Evolutionary conservation across 495 filamentous ascomycete species (phyloP).

Genomic region (Penicillium lividum): DNA sequence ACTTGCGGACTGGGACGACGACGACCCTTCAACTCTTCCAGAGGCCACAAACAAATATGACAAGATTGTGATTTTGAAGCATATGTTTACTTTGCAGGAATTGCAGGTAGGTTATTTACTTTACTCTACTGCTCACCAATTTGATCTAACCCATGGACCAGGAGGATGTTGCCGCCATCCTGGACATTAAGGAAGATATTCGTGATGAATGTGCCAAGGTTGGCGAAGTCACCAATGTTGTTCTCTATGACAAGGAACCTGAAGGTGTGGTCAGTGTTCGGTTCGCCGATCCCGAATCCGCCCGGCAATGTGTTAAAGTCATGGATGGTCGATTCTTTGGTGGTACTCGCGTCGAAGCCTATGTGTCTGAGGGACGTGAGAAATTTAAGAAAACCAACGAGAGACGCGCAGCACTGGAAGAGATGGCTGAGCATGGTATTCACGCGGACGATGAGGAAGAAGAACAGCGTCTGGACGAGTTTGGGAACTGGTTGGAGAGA

Average conservation of each 20-base stretch:
- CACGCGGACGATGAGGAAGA: conserved; percentile 49
- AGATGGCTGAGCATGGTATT: conserved; percentile 44
- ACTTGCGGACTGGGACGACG: conserved; percentile 91
- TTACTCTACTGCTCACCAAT: neutral
- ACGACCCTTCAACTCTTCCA: conserved; percentile 62
- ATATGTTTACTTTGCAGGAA: conserved; percentile 91
- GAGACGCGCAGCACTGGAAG: conserved; percentile 44
- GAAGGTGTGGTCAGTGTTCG: conserved; percentile 84
- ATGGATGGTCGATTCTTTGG: conserved; percentile 85
- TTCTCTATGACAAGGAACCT: conserved; percentile 84
- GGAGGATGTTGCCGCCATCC: conserved; percentile 77
- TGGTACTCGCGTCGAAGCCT: conserved; percentile 72
- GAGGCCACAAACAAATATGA: conserved; percentile 65
- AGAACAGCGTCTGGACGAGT: conserved; percentile 51
- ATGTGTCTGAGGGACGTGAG: conserved; percentile 72
- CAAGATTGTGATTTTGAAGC: conserved; percentile 82
- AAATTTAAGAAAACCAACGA: conserved; percentile 69
- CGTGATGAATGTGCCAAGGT: conserved; percentile 85
- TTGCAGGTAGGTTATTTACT: conserved; percentile 53
- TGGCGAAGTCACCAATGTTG: conserved; percentile 85
- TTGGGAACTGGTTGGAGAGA: conserved; percentile 57
- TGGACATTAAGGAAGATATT: conserved; percentile 94
- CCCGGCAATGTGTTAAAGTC: conserved; percentile 68
- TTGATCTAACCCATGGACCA: conserved; percentile 34
- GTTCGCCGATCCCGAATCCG: conserved; percentile 69